phyloP scores from a whole-genome alignment of 139 green algal species.

The Diplosphaera chodatii region DNA sequence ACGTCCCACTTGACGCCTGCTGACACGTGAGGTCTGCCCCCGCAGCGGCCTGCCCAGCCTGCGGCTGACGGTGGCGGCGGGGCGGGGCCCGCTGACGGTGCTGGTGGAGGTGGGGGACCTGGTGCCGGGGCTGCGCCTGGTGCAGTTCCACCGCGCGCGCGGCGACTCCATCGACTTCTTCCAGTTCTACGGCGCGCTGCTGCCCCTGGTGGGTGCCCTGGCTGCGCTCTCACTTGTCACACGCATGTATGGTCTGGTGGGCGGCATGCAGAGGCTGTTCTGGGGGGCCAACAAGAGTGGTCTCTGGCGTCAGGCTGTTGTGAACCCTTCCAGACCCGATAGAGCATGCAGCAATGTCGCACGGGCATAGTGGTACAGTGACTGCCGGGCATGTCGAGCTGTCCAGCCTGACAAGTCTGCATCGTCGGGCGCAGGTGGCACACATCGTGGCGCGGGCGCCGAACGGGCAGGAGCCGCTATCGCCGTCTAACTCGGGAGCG shows the following conservation, averaged over 20 bases:
- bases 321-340: no score
- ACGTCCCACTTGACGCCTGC: no score
- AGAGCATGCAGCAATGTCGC: no score
- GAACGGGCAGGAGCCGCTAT: background rate
- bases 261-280: no score
- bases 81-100: constrained; percentile 15
- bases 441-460: background rate
- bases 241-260: no score
- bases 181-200: constrained; percentile 34
- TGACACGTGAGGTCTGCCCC: no score
- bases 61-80: constrained; percentile 23
- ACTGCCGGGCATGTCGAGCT: no score
- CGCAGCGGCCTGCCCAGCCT: constrained; percentile 13
- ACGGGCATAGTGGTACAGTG: no score
- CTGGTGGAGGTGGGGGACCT: constrained; percentile 27
- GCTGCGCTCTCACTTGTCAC: no score
- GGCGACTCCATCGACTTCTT: constrained; percentile 43
- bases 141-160: constrained; percentile 26
- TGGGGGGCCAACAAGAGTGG: no score
- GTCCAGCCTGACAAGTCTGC: no score
- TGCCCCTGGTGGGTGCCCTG: background rate
- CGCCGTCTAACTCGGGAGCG: background rate
- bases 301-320: no score
- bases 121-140: constrained; percentile 24
- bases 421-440: background rate